A percentile compares a stretch with the other conserved stretches of the same genome.
Evolutionary conservation across 305 asterid species (phyloP).

Genomic region (Rubia tinctorum): DNA sequence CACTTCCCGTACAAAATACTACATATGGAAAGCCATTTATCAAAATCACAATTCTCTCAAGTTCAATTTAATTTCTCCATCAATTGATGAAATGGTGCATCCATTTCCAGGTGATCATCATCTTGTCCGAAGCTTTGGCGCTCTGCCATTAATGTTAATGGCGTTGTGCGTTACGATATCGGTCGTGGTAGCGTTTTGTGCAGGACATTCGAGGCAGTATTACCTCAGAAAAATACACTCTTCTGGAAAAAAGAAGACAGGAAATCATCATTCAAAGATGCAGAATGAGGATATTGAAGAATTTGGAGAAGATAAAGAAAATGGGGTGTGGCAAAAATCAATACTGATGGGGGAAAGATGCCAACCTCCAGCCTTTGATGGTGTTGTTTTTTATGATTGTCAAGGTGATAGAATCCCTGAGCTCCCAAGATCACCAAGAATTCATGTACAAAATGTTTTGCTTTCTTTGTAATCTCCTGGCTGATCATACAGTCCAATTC

Average conservation of each 20-base stretch:
- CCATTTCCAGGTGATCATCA: conserved; percentile 25
- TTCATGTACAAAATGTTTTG: not conserved
- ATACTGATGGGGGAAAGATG: conserved; percentile 88
- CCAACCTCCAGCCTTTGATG: conserved; percentile 76
- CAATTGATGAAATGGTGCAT: conserved; percentile 44
- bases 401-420: conserved; percentile 58
- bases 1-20: not conserved
- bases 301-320: conserved; percentile 22
- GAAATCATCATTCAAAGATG: not conserved
- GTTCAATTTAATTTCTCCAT: not conserved
- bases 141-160: conserved; percentile 40
- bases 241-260: not conserved
- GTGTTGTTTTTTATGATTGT: conserved; percentile 66
- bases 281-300: conserved; percentile 18
- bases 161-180: conserved; percentile 54
- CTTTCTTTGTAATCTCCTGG: not conserved
- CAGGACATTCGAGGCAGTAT: conserved; percentile 39
- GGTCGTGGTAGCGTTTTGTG: conserved; percentile 54
- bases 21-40: not conserved
- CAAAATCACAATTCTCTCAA: not conserved
- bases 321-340: conserved; percentile 69
- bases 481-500: not conserved
- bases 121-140: conserved; percentile 25
- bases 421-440: conserved; percentile 74
- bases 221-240: conserved; percentile 15